Percentiles rank a stretch among this genome's conserved stretches.
phyloP scores from a whole-genome alignment of 345 rosid species.

The Noccaea caerulescens region DNA sequence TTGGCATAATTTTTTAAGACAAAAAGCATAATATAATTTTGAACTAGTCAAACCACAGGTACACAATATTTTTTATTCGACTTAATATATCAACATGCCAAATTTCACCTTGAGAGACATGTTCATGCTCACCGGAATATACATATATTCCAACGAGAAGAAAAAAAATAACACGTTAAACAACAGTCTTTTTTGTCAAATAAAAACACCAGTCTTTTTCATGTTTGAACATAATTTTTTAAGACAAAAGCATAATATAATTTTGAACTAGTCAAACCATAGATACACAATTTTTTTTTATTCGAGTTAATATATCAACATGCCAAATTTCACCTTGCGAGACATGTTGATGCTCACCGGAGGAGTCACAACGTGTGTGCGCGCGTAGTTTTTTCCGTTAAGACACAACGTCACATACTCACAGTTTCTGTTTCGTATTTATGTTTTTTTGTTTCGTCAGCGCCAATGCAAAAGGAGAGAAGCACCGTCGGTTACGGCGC shows the following conservation, averaged over 20 bases:
- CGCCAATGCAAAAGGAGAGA: constrained; percentile 11
- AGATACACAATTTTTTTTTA: no score
- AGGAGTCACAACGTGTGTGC: background rate
- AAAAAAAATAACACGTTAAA: constrained; percentile 9
- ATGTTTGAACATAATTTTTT: background rate
- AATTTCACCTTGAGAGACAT: no score
- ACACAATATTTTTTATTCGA: no score
- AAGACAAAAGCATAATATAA: background rate
- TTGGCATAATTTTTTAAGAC: background rate
- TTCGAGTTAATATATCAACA: no score
- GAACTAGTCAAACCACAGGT: background rate
- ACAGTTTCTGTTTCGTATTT: constrained; percentile 12
- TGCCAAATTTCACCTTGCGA: no score
- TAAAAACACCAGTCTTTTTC: background rate
- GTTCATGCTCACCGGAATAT: no score
- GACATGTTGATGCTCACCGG: no score
- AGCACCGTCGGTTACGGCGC: constrained; percentile 32
- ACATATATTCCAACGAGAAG: background rate
- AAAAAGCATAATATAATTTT: background rate
- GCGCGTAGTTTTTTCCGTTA: background rate
- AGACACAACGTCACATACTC: constrained; percentile 16
- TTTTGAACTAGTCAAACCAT: background rate
- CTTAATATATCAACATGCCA: no score
- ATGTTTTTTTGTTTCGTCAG: background rate
- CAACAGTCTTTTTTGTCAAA: background rate